These are phyloP conservation scores for Brettanomyces anomalus DNA, from an alignment of 805 yeast genomes.

Conservation along the genomic window DNA sequence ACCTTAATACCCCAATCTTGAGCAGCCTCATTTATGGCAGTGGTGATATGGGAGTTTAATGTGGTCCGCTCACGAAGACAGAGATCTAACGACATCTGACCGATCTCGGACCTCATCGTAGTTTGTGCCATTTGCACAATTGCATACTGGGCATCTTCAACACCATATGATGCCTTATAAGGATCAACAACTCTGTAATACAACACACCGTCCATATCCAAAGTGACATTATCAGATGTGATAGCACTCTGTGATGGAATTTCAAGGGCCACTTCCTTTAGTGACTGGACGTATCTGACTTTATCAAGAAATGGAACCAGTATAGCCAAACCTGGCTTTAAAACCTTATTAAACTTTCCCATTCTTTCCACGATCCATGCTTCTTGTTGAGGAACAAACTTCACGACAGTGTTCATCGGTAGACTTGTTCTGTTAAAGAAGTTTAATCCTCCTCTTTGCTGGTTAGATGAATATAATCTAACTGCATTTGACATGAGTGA, in stretches of 20 bases:
- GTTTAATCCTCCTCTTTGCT: constrained; percentile 11
- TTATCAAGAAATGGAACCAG: constrained; percentile 66
- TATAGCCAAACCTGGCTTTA: constrained; percentile 72
- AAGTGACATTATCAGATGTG: constrained; percentile 76
- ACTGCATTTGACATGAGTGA: not conserved
- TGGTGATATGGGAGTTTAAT: constrained; percentile 63
- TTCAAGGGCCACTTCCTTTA: constrained; percentile 80
- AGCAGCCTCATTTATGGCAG: constrained; percentile 79
- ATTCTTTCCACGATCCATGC: constrained; percentile 88
- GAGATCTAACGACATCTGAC: constrained; percentile 70
- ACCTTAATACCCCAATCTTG: constrained; percentile 80
- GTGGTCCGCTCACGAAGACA: constrained; percentile 70
- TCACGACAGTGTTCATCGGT: constrained; percentile 66
- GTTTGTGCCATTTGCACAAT: constrained; percentile 82
- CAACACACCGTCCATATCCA: constrained; percentile 78
- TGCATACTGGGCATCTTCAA: constrained; percentile 81
- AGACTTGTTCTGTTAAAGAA: constrained; percentile 28
- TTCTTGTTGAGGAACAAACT: constrained; percentile 84
- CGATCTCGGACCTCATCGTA: constrained; percentile 85
- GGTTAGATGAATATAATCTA: constrained; percentile 1
- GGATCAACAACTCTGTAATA: constrained; percentile 74
- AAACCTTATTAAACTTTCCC: constrained; percentile 69
- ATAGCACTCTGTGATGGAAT: constrained; percentile 79
- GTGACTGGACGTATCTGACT: constrained; percentile 72
- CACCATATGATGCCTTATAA: constrained; percentile 80